Evolutionary conservation across 352 stramenopile genomes (phyloP).

Genomic region (Pythium aphanidermatum): DNA sequence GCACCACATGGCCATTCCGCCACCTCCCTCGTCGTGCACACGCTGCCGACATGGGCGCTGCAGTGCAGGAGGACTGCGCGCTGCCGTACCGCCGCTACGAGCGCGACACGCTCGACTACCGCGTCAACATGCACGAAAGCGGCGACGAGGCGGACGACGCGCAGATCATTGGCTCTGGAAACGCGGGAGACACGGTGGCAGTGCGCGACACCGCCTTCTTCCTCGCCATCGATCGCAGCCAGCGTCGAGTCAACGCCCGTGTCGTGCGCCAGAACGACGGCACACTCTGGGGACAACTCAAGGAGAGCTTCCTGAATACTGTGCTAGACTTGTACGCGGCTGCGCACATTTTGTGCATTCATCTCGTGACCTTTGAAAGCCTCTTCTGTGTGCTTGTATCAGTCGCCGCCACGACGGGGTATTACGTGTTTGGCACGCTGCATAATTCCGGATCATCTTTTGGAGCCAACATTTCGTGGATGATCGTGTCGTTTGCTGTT

Average conservation of each 20-base stretch:
- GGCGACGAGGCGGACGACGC: background rate
- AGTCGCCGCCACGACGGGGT: constrained; percentile 47
- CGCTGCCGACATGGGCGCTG: background rate
- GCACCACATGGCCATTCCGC: too few species aligned
- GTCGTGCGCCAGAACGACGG: constrained; percentile 16
- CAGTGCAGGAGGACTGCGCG: background rate
- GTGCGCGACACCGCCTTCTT: constrained; percentile 23
- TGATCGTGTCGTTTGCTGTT: constrained; percentile 48
- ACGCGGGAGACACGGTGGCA: background rate
- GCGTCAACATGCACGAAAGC: background rate
- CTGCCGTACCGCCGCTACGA: constrained; percentile 15
- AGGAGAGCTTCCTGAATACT: constrained; percentile 48
- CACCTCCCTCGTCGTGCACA: background rate
- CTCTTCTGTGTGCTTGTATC: constrained; percentile 64
- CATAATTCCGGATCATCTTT: constrained; percentile 35
- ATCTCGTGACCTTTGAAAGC: constrained; percentile 74
- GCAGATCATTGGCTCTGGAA: background rate
- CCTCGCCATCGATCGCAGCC: constrained; percentile 14
- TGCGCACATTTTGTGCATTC: constrained; percentile 64
- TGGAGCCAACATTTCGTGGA: constrained; percentile 76
- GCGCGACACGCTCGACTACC: constrained; percentile 2
- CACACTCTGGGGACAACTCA: constrained; percentile 22
- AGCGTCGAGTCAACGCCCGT: constrained; percentile 16
- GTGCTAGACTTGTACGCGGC: constrained; percentile 74
- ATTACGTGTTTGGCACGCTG: constrained; percentile 48